These are phyloP conservation scores for Prunus mume DNA, from an alignment of 306 rosid species.

Conservation along the genomic window DNA sequence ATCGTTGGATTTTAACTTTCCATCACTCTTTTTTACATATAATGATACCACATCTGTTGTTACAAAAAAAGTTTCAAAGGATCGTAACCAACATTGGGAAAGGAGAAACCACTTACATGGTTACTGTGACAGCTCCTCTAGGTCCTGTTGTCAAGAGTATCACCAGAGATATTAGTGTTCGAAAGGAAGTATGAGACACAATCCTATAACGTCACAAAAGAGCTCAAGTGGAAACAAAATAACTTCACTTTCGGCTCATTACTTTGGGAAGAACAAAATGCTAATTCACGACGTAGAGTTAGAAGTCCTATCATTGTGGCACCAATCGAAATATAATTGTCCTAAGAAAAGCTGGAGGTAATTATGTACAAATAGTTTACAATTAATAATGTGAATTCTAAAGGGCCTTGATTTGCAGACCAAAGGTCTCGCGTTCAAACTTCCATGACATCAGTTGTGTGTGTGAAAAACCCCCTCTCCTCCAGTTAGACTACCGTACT, in stretches of 20 bases:
- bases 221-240: not conserved
- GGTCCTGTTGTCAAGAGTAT: conserved; percentile 22
- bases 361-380: too few relatives aligned
- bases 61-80: conserved; percentile 23
- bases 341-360: too few relatives aligned
- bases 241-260: too few relatives aligned
- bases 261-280: too few relatives aligned
- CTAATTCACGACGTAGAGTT: too few relatives aligned
- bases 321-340: too few relatives aligned
- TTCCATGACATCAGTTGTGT: too few relatives aligned
- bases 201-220: conserved; percentile 24
- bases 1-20: conserved; percentile 42
- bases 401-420: accelerated
- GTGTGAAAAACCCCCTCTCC: accelerated
- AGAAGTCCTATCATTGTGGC: too few relatives aligned
- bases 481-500: too few relatives aligned
- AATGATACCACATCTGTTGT: not conserved
- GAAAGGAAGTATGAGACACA: conserved; percentile 30
- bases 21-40: conserved; percentile 33
- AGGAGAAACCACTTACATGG: conserved; percentile 32
- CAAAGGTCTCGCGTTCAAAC: accelerated
- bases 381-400: too few relatives aligned
- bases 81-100: conserved; percentile 39
- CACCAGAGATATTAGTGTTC: conserved; percentile 26
- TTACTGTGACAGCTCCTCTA: conserved; percentile 28